Evolutionary conservation across 2,329 filamentous ascomycete genomes (phyloP), one percentile per base, ranked within the genome.

Genomic region (Ceratocystis colombiana): DNA sequence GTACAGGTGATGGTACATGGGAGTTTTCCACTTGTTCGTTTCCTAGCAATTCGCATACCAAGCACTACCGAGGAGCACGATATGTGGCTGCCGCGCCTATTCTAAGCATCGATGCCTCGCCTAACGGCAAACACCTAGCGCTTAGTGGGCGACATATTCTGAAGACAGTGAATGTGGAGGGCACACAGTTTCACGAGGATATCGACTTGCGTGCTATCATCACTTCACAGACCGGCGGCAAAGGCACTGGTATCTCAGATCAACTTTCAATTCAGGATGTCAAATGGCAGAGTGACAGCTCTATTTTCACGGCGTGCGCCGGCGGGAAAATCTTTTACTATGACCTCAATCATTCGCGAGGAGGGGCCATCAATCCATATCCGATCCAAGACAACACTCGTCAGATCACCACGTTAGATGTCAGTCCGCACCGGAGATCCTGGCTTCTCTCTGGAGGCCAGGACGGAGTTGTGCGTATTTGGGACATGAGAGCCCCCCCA

Each of bases 241-340:
- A 75, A 22, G 73, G 72, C 7, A 74, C 75, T 20, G 67, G 65
- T 2, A 70, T 71, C 28, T 62, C 70, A 61, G 84, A 87, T 68
- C 84, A 86, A 72, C 77, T 87, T 62, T 85, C 84, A 45, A 85
- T 87, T 69, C 81, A 82, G 70, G 82, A 85, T 68, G 83, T 84
- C 62, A 84, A 83, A 72, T 84, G 84, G 79, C 77, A 81, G 37
- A 77, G 76, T 66, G 78, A 79, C 68, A 78, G 79, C 15, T 80
- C 78, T 46, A 79, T 87, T 65, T 84, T 85, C 70, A 87, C 84
- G 0, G 84, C 84, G 2, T 85, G 83, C 71, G 80, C 82, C 62
- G 84, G 82, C 68, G 84, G 84, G 71, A 83, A 84, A 73, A 85
- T 87, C 70, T 86, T 86, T 68, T 78, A 82, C 68, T 87, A 87